phyloP scores from a whole-genome alignment of 192 early-diverging fungal species.

The Rhizophagus prolifer region DNA sequence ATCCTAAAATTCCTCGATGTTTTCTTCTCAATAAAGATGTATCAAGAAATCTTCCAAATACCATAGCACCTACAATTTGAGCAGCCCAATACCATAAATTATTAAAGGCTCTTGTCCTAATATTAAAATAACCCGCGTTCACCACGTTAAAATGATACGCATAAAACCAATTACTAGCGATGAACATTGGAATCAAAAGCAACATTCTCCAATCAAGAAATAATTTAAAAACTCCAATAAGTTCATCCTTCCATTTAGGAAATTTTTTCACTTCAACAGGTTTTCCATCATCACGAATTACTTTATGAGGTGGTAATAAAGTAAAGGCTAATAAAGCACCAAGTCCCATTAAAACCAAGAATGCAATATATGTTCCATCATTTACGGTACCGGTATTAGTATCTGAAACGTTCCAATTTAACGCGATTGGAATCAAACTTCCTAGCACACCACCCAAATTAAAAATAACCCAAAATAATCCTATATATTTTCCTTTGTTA shows the following conservation, averaged over 20 bases:
- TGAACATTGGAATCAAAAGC: constrained; percentile 66
- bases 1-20: constrained; percentile 62
- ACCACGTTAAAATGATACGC: constrained; percentile 61
- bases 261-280: constrained; percentile 67
- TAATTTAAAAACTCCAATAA: constrained; percentile 50
- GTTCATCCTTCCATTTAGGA: constrained; percentile 63
- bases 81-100: constrained; percentile 75
- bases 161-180: constrained; percentile 81
- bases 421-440: constrained; percentile 68
- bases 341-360: constrained; percentile 65
- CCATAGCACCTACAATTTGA: constrained; percentile 68
- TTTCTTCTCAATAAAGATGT: constrained; percentile 50
- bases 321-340: constrained; percentile 59
- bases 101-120: constrained; percentile 73
- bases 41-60: constrained; percentile 71
- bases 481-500: constrained; percentile 81
- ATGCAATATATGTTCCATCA: constrained; percentile 73
- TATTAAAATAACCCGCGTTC: constrained; percentile 66
- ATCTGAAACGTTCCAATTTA: constrained; percentile 67
- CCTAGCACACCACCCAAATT: constrained; percentile 80
- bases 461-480: constrained; percentile 88
- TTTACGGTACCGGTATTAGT: constrained; percentile 47
- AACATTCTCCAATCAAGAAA: constrained; percentile 68
- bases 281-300: constrained; percentile 68
- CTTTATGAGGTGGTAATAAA: constrained; percentile 57